Base-by-base conservation (phyloP, 345 rosid genomes). In the Euphorbia lathyris region DNA sequence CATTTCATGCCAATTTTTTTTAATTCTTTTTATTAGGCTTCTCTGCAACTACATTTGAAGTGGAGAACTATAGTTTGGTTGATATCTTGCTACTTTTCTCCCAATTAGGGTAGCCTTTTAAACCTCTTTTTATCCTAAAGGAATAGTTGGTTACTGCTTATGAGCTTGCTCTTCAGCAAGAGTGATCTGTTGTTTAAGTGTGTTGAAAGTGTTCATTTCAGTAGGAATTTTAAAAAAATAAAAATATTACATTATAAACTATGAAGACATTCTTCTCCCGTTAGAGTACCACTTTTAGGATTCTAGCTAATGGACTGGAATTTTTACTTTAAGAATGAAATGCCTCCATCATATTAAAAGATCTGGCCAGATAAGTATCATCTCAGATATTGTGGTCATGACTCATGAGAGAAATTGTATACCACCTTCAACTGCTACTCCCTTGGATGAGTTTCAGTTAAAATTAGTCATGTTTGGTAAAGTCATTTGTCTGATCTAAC, bases 391-490 rank as follows among this genome's bases (percentile, higher is more conserved):
- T 65, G 29, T 23, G 42, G 40, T 29, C n/a, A 25, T 14, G 13
- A 14, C 25, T 29, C n/a, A 25, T 14, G 13, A 14, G 22, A 65
- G 16, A 19, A 17, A 47, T 27, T 9, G 52, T 64, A 27, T 30
- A 47, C 58, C 42, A 14, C 57, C 14, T 65, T 65, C 57, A 65
- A 55, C 25, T 64, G 43, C 30, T 63, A 40, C n/a, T 45, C 2
- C 19, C 38, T 64, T 14, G 22, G 43, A 27, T 26, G 55, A 64
- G 50, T 43, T 7, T 12, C 23, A 25, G 22, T 23, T 12, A 14
- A 29, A 12, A 25, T 64, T 13, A 3, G 14, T 25, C 29, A 2
- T 43, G 17, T 45, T 64, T 64, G 36, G 14, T 43, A 43, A 64
- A 17, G 11, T 19, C 63, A 57, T 42, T 57, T 20, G 23, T 27